Evolutionary conservation across 345 rosid genomes (phyloP).

Genomic region (Populus davidiana): DNA sequence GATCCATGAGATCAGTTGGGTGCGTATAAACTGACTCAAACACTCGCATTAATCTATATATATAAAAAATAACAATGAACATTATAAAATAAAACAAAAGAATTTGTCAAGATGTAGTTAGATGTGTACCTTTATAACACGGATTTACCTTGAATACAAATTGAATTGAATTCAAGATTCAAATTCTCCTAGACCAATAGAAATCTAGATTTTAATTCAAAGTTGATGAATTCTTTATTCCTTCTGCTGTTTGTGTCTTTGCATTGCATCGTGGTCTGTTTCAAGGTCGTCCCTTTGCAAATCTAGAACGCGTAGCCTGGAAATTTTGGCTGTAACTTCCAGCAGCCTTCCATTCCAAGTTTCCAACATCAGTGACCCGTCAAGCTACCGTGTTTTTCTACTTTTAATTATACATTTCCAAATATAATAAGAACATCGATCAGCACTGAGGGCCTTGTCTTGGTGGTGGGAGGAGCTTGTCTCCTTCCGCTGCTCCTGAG

Average conservation of each 20-base stretch:
- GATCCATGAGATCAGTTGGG: no score
- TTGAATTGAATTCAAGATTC: conserved; percentile 16
- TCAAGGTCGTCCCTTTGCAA: neutral
- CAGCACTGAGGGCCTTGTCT: no score
- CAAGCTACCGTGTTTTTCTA: neutral
- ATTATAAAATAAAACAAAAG: no score
- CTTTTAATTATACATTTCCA: neutral
- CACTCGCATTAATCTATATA: no score
- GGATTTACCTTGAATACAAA: neutral
- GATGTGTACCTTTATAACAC: no score
- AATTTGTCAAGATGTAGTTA: no score
- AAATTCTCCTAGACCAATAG: neutral
- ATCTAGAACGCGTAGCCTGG: conserved; percentile 8
- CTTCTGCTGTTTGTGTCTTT: no score
- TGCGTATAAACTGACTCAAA: no score
- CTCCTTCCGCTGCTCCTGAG: no score
- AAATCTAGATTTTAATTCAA: conserved; percentile 4
- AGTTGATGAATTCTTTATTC: neutral
- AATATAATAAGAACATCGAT: no score
- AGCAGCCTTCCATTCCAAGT: neutral
- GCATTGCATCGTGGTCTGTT: neutral
- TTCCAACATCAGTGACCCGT: neutral
- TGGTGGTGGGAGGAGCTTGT: no score
- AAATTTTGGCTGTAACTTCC: conserved; percentile 8
- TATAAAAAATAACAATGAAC: no score